Conservation (phyloP, 108 stramenopile genomes). For the Nitzschia sp. region DNA sequence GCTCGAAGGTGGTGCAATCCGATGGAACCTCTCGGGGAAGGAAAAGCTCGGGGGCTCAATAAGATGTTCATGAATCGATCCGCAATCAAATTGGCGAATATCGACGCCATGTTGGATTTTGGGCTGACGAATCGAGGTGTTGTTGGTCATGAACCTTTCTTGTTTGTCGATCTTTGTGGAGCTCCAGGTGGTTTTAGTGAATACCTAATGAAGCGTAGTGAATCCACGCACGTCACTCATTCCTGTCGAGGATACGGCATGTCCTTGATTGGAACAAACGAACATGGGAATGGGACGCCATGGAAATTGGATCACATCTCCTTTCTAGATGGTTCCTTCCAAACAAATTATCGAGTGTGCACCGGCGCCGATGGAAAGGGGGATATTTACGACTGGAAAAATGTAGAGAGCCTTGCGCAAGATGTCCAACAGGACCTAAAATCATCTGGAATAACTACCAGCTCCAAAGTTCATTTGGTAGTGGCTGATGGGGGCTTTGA, state of each 20-base stretch:
- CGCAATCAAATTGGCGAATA: constrained; percentile 84
- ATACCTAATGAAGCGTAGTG: constrained; percentile 70
- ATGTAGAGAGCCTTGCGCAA: constrained; percentile 49
- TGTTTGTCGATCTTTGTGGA: constrained; percentile 87
- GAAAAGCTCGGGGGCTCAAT: constrained; percentile 39
- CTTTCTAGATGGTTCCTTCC: not conserved
- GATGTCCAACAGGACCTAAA: constrained; percentile 38
- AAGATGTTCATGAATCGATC: constrained; percentile 65
- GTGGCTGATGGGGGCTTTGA: constrained; percentile 91
- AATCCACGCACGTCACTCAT: not conserved
- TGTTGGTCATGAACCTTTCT: constrained; percentile 28
- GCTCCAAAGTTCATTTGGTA: constrained; percentile 56
- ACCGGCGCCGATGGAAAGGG: constrained; percentile 77
- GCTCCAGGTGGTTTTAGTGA: constrained; percentile 91
- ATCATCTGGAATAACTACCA: not conserved
- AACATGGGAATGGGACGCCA: constrained; percentile 63
- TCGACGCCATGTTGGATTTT: constrained; percentile 72
- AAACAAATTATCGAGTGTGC: constrained; percentile 49
- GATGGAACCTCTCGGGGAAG: constrained; percentile 64
- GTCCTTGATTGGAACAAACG: constrained; percentile 71
- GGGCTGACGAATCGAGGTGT: constrained; percentile 20
- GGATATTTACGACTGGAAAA: constrained; percentile 84
- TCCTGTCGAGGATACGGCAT: constrained; percentile 80
- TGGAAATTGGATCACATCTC: constrained; percentile 57
- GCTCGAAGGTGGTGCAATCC: constrained; percentile 74